A percentile compares a stretch with the other conserved stretches of the same genome.
Conservation (phyloP, 257 asterid species). For the Parsonsia alboflavescens region DNA sequence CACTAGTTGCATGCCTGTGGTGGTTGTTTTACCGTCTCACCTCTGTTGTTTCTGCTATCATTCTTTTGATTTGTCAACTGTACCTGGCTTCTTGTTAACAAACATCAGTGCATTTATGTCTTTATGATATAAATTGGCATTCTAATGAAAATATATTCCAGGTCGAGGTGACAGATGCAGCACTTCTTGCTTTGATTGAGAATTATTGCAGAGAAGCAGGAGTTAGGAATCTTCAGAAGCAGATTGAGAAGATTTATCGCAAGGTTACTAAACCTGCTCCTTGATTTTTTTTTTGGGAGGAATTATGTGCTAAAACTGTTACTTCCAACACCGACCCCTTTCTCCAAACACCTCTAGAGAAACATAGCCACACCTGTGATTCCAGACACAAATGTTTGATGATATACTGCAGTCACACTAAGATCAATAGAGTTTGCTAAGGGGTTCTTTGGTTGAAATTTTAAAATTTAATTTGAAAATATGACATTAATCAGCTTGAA, state of each 20-base stretch:
- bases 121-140: neutral
- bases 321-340: neutral
- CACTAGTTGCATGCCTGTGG: neutral
- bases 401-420: neutral
- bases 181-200: slow-evolving; percentile 87
- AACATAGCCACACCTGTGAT: neutral
- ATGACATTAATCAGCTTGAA: neutral
- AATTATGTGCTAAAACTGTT: neutral
- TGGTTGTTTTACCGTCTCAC: neutral
- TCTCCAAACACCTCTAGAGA: neutral
- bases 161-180: slow-evolving; percentile 92
- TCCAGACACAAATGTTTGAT: neutral
- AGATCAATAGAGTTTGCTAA: neutral
- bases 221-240: slow-evolving; percentile 98
- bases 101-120: neutral
- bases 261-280: slow-evolving; percentile 45
- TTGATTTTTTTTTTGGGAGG: neutral
- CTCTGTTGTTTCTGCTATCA: neutral
- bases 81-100: neutral
- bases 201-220: slow-evolving; percentile 99
- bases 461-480: neutral
- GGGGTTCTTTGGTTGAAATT: neutral
- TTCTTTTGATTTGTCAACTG: neutral
- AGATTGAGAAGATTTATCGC: slow-evolving; percentile 93
- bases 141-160: slow-evolving; percentile 18